Evolutionary conservation across 257 asterid species (phyloP).

Genomic region (Ballota nigra): DNA sequence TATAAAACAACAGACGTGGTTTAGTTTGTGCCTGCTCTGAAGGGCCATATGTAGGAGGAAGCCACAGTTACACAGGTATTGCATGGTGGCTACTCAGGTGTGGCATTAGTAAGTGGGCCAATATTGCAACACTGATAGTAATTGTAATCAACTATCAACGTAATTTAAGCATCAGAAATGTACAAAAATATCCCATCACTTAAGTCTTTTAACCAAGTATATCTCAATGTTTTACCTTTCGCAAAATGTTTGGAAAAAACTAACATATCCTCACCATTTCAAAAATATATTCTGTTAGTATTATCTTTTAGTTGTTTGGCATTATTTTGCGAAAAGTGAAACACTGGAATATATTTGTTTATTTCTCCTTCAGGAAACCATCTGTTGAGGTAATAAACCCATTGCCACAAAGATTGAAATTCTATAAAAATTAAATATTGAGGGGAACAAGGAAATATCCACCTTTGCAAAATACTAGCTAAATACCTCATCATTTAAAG

Average conservation of each 20-base stretch:
- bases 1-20: background rate
- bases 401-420: conserved; percentile 13
- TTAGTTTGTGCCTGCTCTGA: conserved; percentile 6
- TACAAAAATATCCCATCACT: background rate
- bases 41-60: background rate
- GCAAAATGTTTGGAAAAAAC: background rate
- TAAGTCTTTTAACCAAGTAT: background rate
- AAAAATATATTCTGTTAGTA: too few species aligned
- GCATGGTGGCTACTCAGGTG: conserved; percentile 1
- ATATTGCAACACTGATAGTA: background rate
- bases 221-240: background rate
- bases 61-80: background rate
- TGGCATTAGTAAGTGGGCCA: conserved; percentile 6
- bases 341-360: background rate
- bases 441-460: conserved; percentile 13
- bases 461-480: conserved; percentile 8
- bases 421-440: background rate
- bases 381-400: conserved; percentile 5
- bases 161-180: background rate
- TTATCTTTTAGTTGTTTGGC: background rate
- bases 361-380: conserved; percentile 1
- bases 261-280: background rate
- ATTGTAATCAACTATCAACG: conserved; percentile 9
- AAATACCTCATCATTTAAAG: conserved; percentile 95
- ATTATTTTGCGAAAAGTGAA: background rate